These are phyloP conservation scores for Pichia sp. DNA, from an alignment of 1,139 yeast genomes.

Conservation along the genomic window DNA sequence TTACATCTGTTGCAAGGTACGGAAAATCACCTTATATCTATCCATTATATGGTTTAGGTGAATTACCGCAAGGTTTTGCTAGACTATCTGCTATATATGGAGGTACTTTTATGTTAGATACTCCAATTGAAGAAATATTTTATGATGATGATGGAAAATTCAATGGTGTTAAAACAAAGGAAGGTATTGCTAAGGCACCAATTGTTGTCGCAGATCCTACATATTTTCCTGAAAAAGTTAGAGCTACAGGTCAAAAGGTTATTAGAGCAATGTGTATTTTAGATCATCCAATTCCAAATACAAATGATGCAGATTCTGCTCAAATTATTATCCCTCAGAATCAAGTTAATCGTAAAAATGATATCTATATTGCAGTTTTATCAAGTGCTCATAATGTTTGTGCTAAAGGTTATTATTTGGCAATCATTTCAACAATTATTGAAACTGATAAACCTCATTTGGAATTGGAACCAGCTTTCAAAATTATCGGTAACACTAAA, in stretches of 20 bases:
- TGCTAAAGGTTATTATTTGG: conserved; percentile 83
- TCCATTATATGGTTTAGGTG: conserved; percentile 96
- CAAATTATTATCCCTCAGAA: conserved; percentile 96
- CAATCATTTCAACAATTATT: conserved; percentile 88
- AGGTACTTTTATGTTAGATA: conserved; percentile 96
- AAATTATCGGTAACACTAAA: conserved; percentile 67
- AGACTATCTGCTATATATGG: conserved; percentile 96
- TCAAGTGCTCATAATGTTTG: conserved; percentile 89
- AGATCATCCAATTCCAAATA: conserved; percentile 83
- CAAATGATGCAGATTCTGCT: conserved; percentile 77
- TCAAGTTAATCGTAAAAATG: conserved; percentile 89
- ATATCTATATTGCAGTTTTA: conserved; percentile 86
- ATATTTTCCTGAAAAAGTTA: conserved; percentile 87
- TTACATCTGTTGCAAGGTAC: conserved; percentile 86
- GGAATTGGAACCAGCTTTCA: conserved; percentile 92
- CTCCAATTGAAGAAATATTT: conserved; percentile 84
- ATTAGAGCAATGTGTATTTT: conserved; percentile 92
- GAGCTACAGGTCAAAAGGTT: conserved; percentile 77
- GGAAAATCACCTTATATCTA: conserved; percentile 96
- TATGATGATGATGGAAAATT: conserved; percentile 69
- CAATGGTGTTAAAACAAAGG: conserved; percentile 81
- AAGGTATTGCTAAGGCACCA: conserved; percentile 88
- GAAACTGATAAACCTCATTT: conserved; percentile 92
- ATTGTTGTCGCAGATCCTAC: conserved; percentile 97
- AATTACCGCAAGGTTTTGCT: conserved; percentile 97